A percentile compares a stretch with the other conserved stretches of the same genome.
These are phyloP conservation scores for Eimeria tenella DNA, from an alignment of 169 alveolate genomes.

Conservation along the genomic window DNA sequence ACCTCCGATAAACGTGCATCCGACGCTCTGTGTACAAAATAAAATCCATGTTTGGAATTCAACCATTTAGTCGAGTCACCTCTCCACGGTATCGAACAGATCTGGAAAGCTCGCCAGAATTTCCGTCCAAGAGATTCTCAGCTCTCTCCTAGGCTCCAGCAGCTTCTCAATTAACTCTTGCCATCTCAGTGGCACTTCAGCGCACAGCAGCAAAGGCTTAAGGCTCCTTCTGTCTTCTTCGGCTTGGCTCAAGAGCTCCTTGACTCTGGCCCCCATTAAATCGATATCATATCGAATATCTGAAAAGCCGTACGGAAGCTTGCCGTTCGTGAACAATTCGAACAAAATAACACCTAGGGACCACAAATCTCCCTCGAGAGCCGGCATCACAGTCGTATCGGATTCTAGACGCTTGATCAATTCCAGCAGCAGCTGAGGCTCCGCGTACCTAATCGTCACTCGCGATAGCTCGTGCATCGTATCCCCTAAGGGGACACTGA, in stretches of 20 bases:
- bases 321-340: conserved; percentile 58
- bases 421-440: conserved; percentile 9
- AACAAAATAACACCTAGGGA: conserved; percentile 33
- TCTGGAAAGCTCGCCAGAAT: neutral
- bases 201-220: neutral
- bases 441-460: conserved; percentile 1
- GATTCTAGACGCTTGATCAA: neutral
- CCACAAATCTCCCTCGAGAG: conserved; percentile 35
- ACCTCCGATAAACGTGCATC: too few relatives aligned
- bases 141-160: neutral
- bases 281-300: neutral
- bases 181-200: neutral
- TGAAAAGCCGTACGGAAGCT: conserved; percentile 12
- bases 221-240: neutral
- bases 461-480: neutral
- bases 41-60: too few relatives aligned
- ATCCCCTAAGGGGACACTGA: neutral
- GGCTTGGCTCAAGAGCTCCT: neutral
- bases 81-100: neutral
- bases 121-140: neutral
- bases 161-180: neutral
- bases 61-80: too few relatives aligned
- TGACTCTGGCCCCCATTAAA: neutral
- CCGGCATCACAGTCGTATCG: neutral
- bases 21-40: too few relatives aligned